These are phyloP conservation scores for Strobilomyces echinocephalus DNA, from an alignment of 768 basidiomycete genomes.

Conservation along the genomic window DNA sequence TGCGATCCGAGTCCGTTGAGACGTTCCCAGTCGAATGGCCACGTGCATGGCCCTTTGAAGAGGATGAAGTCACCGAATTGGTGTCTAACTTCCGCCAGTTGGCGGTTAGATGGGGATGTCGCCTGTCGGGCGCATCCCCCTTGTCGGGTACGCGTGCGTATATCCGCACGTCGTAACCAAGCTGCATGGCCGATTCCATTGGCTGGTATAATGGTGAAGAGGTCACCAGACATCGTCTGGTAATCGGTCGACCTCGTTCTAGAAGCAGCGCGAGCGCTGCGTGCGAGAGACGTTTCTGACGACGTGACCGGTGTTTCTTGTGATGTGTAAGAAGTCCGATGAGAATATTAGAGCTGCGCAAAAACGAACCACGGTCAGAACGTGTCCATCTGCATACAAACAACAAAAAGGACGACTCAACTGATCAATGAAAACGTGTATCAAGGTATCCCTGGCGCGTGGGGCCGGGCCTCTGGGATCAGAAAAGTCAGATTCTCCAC, in stretches of 20 bases:
- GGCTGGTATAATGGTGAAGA: conserved; percentile 83
- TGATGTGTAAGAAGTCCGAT: conserved; percentile 74
- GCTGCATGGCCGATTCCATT: conserved; percentile 62
- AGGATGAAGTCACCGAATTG: neutral
- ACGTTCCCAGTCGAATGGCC: conserved; percentile 19
- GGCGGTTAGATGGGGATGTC: conserved; percentile 6
- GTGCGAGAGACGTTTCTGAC: conserved; percentile 62
- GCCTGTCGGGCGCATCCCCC: conserved; percentile 58
- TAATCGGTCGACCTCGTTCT: conserved; percentile 75
- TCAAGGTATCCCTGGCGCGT: conserved; percentile 28
- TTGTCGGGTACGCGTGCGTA: conserved; percentile 67
- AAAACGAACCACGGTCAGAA: conserved; percentile 7
- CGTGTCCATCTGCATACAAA: neutral
- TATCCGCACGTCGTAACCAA: conserved; percentile 73
- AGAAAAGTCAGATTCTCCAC: conserved; percentile 32
- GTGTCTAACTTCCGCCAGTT: conserved; percentile 24
- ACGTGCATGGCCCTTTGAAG: conserved; percentile 11
- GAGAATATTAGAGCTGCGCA: conserved; percentile 75
- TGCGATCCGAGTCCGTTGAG: conserved; percentile 27
- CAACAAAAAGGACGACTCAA: conserved; percentile 21
- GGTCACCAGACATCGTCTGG: conserved; percentile 70
- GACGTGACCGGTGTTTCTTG: conserved; percentile 47
- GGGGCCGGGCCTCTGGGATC: conserved; percentile 33
- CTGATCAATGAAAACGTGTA: conserved; percentile 45
- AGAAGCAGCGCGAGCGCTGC: conserved; percentile 71